A percentile compares a stretch with the other conserved stretches of the same genome.
Conservation (phyloP, 2,329 filamentous ascomycete genomes). For the Tolypocladium pustulatum region DNA sequence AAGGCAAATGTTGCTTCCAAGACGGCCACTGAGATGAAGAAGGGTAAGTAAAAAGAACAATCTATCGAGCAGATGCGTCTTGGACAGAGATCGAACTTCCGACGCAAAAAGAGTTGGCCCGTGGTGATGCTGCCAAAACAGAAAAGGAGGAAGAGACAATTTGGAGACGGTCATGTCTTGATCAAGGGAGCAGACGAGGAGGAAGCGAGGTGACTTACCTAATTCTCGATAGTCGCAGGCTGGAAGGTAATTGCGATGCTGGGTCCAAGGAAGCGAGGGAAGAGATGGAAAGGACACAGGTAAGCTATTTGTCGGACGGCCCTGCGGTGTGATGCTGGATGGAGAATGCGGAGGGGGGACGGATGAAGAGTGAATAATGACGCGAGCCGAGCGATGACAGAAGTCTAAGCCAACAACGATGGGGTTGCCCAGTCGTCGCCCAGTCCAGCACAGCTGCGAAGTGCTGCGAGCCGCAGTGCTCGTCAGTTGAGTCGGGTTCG, state of each 20-base stretch:
- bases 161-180: neutral
- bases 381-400: constrained; percentile 1
- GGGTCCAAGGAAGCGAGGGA: constrained; percentile 5
- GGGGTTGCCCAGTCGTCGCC: neutral
- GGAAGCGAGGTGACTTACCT: constrained; percentile 10
- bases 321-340: neutral
- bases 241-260: constrained; percentile 13
- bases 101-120: constrained; percentile 16
- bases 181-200: neutral
- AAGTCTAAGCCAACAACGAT: neutral
- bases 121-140: constrained; percentile 36
- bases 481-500: neutral
- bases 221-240: constrained; percentile 3
- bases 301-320: constrained; percentile 2
- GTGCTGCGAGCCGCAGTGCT: neutral
- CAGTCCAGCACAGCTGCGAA: neutral
- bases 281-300: constrained; percentile 5
- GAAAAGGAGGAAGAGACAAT: constrained; percentile 4
- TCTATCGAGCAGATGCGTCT: constrained; percentile 46
- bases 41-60: constrained; percentile 48
- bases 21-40: constrained; percentile 37
- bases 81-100: constrained; percentile 19
- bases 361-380: neutral
- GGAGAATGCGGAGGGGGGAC: neutral
- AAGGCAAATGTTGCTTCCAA: constrained; percentile 39